Base-by-base conservation (phyloP, 2,329 filamentous ascomycete species). In the Hypoxylon sp. region DNA sequence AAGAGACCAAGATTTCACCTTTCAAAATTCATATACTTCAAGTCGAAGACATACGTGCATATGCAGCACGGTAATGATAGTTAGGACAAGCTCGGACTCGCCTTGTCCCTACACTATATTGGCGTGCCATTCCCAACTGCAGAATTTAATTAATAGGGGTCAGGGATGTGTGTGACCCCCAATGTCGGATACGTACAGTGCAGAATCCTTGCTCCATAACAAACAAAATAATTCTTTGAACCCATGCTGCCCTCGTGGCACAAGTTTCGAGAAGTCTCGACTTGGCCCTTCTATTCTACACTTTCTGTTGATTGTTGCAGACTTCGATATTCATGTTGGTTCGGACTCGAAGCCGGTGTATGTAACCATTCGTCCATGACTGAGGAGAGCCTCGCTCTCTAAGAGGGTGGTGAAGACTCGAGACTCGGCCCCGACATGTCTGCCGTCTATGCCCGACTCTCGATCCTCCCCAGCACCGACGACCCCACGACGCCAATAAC, bases 91-190 rank as follows among this genome's bases (percentile, higher is more conserved):
- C 24, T 42, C 51, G 14, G 50, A 55, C 22, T 62, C 53, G 61
- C 66, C 57, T 57, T 31, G 44, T 59, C 47, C 42, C 44, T 62
- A 65, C 47, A 51, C 51, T 42, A 19, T 42, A 22, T 46, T 61
- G 46, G 48, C 48, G 46, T 60, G 53, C 55, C 48, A 56, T 52
- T 57, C 48, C 35, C 50, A 61, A 44, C 60, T 57, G 55, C 47
- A 68, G 57, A 55, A 19, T 42, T 54, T 65, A 57, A 63, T 56
- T 60, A 69, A 48, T 54, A 39, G 3, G 50, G 17, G 39, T 42
- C 51, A 70, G 59, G 63, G 63, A 54, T 67, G 51, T 42, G 39
- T 50, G 46, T 33, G 56, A 42, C 60, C 67, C 67, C 60, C 54
- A 68, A 59, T 57, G 26, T 52, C 42, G 56, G 52, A 47, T 56